Conservation (phyloP, 495 filamentous ascomycete genomes). For the Hyphodiscus hymeniophilus region DNA sequence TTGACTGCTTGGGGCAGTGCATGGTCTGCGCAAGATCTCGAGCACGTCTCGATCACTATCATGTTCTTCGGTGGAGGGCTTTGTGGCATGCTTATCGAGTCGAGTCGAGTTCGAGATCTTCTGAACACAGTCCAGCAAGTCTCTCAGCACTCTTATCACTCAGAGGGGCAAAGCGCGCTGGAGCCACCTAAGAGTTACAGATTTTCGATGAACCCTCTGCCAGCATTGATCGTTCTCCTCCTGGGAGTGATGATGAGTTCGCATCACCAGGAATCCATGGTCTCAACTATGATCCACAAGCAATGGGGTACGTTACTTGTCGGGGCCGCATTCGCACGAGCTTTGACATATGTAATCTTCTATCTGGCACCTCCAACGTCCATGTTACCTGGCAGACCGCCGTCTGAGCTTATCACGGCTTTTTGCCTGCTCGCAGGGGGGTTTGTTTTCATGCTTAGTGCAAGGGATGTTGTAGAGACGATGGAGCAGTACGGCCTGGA, state of each 20-base stretch:
- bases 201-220: conserved; percentile 83
- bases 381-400: conserved; percentile 79
- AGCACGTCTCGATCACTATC: conserved; percentile 87
- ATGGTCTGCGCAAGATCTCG: conserved; percentile 75
- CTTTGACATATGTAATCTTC: conserved; percentile 68
- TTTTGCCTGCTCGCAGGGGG: conserved; percentile 88
- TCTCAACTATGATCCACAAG: conserved; percentile 87
- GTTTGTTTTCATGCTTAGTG: conserved; percentile 87
- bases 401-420: conserved; percentile 73
- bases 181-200: conserved; percentile 54
- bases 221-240: conserved; percentile 75
- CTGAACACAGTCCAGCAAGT: conserved; percentile 56
- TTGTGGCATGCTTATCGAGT: conserved; percentile 94
- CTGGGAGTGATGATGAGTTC: conserved; percentile 92
- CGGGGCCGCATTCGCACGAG: conserved; percentile 70
- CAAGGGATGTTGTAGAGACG: conserved; percentile 62
- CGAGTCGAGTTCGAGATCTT: conserved; percentile 55
- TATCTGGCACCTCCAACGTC: conserved; percentile 80
- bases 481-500: conserved; percentile 66
- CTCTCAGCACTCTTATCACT: conserved; percentile 28
- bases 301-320: conserved; percentile 88
- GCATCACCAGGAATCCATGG: conserved; percentile 77
- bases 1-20: conserved; percentile 58
- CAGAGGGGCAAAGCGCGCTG: conserved; percentile 6
- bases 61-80: conserved; percentile 95